Base-by-base conservation (phyloP, 164 flowering plant genomes). In the Tetracentron sinense region DNA sequence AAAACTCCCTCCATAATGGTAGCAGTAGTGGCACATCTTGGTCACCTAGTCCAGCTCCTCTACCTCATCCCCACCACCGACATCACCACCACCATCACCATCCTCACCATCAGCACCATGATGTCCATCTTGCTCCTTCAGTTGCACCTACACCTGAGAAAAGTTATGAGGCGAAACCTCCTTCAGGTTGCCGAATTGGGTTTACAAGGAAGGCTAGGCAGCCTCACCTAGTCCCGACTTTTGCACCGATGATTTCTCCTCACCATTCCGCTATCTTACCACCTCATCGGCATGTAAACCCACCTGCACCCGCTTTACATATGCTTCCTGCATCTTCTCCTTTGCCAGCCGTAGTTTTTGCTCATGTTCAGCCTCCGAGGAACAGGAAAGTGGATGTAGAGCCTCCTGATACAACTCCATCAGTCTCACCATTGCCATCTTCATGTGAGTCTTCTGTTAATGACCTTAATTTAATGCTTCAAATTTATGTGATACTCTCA, bases 361-460 rank as follows among this genome's bases (percentile, higher is more conserved):
- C 84, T 64, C 85, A 75, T 76, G 69, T 19, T 71, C 78, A 66
- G 42, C 90, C 91, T 46, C 88, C 93, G 29, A 76, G 82, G 12
- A 72, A 52, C 58, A 64, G 74, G 38, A 61, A 58, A 53, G 58
- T 55, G 47, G 72, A 70, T 64, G 58, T 63, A 42, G 64, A 71
- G 51, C 69, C 79, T 48, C 73, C 83, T 25, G 68, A 74, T 60
- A 38, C 28, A 60, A 61, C 25, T 48, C 73, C 77, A 31, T 38
- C 77, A 17, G 48, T 60, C 44, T 69, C 84, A 61, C 85, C 83
- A 1, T 69, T 69, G 3, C 82, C 82, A 57, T 67, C 81, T 58
- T 61, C 81, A 75, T 84, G 89, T 88, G 58, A 80, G 91, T 83
- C 57, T 31, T n/a, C 19, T 47, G 49, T 33, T 65, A 42, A 20